Percentiles rank a stretch among this genome's conserved stretches.
These are phyloP conservation scores for Aplosporella prunicola DNA, from an alignment of 2,329 filamentous ascomycete genomes.

Conservation along the genomic window DNA sequence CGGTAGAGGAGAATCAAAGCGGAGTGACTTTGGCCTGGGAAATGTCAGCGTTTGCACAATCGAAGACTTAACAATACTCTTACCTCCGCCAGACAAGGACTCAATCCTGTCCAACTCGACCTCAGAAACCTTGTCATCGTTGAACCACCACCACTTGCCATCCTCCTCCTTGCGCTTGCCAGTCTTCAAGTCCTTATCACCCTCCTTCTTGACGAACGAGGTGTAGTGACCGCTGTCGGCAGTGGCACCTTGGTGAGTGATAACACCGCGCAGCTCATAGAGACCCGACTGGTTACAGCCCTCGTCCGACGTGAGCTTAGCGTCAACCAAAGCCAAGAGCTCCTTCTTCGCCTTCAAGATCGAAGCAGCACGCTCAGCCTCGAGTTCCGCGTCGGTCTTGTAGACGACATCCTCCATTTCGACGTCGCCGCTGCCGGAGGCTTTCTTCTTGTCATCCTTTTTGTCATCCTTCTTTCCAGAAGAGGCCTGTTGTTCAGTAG, in stretches of 20 bases:
- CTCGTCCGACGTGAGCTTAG: conserved; percentile 63
- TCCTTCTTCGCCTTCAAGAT: conserved; percentile 81
- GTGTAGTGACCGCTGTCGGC: conserved; percentile 98
- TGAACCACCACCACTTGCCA: conserved; percentile 99
- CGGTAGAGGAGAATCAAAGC: conserved; percentile 72
- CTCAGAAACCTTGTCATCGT: conserved; percentile 93
- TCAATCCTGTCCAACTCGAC: conserved; percentile 87
- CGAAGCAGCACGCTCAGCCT: conserved; percentile 69
- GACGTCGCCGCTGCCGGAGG: conserved; percentile 54
- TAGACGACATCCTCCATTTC: conserved; percentile 64
- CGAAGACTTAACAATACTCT: conserved; percentile 18
- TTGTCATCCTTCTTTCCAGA: conserved; percentile 35
- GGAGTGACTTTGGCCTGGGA: conserved; percentile 61
- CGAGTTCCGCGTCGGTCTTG: conserved; percentile 91
- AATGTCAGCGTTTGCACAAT: conserved; percentile 14
- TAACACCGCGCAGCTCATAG: conserved; percentile 87
- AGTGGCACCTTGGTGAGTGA: conserved; percentile 93
- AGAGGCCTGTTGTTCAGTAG: conserved; percentile 25
- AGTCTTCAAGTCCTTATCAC: conserved; percentile 59
- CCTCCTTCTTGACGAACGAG: conserved; percentile 90
- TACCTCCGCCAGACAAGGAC: conserved; percentile 76
- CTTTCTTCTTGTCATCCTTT: conserved; percentile 36
- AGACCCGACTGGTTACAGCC: conserved; percentile 88
- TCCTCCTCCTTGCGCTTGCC: conserved; percentile 74
- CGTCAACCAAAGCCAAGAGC: conserved; percentile 66